These are phyloP conservation scores for Camillea tinctor DNA, from an alignment of 2,329 filamentous ascomycete genomes.

Conservation along the genomic window DNA sequence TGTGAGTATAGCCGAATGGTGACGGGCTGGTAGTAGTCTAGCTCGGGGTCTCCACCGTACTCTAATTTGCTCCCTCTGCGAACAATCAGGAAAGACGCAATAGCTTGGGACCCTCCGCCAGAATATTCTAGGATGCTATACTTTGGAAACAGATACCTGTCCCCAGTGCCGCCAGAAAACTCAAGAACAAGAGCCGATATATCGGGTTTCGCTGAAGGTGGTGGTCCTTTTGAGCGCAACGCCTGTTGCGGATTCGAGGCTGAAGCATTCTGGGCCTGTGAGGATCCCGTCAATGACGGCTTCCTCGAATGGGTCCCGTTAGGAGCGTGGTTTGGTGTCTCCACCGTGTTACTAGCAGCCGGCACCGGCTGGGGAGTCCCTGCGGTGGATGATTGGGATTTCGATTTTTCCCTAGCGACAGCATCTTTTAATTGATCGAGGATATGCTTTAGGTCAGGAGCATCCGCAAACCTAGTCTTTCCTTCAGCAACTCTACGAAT, in stretches of 20 bases:
- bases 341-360: constrained; percentile 32
- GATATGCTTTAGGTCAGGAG: constrained; percentile 52
- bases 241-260: constrained; percentile 50
- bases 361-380: constrained; percentile 25
- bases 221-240: constrained; percentile 59
- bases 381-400: constrained; percentile 16
- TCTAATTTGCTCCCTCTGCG: constrained; percentile 68
- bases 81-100: constrained; percentile 76
- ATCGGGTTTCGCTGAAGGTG: constrained; percentile 54
- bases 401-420: constrained; percentile 38
- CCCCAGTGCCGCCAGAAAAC: constrained; percentile 65
- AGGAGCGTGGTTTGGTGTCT: constrained; percentile 22
- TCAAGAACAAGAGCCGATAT: constrained; percentile 68
- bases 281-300: constrained; percentile 19
- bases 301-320: constrained; percentile 35
- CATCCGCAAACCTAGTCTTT: constrained; percentile 50
- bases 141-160: constrained; percentile 76
- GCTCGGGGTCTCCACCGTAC: constrained; percentile 58
- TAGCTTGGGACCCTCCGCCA: constrained; percentile 54
- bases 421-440: constrained; percentile 48
- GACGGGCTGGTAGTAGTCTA: constrained; percentile 77
- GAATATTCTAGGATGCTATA: constrained; percentile 72
- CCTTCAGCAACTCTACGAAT: constrained; percentile 54
- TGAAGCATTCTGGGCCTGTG: constrained; percentile 16
- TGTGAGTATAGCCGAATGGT: constrained; percentile 59